A percentile compares a stretch with the other conserved stretches of the same genome.
Conservation (phyloP, 805 yeast genomes). For the Teunomyces panamensis region DNA sequence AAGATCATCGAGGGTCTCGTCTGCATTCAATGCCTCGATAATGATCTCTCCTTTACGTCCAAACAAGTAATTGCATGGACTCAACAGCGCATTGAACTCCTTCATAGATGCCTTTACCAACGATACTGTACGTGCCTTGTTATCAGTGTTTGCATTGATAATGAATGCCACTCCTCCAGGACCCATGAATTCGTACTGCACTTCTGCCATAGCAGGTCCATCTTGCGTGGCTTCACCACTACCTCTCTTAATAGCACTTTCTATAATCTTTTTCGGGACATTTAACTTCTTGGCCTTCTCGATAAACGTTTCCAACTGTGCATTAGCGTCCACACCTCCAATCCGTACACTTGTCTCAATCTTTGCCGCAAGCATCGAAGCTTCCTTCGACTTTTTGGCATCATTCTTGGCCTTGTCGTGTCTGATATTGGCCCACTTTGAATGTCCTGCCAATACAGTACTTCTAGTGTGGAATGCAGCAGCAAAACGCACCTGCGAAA, state of each 20-base stretch:
- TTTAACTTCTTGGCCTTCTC: slow-evolving; percentile 76
- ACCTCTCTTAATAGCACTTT: slow-evolving; percentile 83
- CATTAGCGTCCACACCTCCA: slow-evolving; percentile 65
- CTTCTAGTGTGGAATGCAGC: slow-evolving; percentile 12
- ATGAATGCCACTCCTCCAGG: slow-evolving; percentile 89
- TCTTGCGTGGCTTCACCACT: slow-evolving; percentile 58
- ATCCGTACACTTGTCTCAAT: slow-evolving; percentile 72
- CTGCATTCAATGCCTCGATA: slow-evolving; percentile 39
- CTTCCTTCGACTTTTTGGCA: slow-evolving; percentile 65
- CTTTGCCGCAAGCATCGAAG: slow-evolving; percentile 67
- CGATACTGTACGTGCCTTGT: slow-evolving; percentile 77
- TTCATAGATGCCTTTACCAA: slow-evolving; percentile 71
- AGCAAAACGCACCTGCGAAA: neutral
- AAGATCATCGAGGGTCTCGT: slow-evolving; percentile 55
- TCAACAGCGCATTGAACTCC: slow-evolving; percentile 63
- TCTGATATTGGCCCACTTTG: slow-evolving; percentile 93
- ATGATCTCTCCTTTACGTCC: slow-evolving; percentile 72
- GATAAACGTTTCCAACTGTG: slow-evolving; percentile 66
- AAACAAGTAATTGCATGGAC: slow-evolving; percentile 79
- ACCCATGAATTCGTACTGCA: slow-evolving; percentile 83
- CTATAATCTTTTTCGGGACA: slow-evolving; percentile 81
- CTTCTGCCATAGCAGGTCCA: slow-evolving; percentile 42
- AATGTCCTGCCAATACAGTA: slow-evolving; percentile 66
- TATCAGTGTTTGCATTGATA: slow-evolving; percentile 86
- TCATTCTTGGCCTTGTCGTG: slow-evolving; percentile 94